A percentile compares a stretch with the other conserved stretches of the same genome.
Conservation (phyloP, 2,329 filamentous ascomycete species). For the Stemphylium beticola region DNA sequence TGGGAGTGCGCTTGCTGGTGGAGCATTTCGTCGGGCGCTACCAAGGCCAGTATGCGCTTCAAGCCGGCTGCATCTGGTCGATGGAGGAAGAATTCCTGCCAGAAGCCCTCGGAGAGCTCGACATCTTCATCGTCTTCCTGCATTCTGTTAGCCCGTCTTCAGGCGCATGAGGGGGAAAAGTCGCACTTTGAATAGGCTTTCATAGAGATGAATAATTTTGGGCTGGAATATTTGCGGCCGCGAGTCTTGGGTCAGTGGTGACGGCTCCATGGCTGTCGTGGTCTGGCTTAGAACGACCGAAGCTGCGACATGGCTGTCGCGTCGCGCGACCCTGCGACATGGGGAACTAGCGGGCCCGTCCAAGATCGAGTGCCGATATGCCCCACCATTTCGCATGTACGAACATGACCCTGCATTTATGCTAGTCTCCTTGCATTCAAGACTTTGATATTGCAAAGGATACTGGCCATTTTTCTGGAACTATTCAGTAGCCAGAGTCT, state of each 20-base stretch:
- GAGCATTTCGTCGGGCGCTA: constrained; percentile 76
- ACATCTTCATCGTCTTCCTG: constrained; percentile 61
- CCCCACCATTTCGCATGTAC: constrained; percentile 18
- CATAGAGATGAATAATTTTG: constrained; percentile 91
- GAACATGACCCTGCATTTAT: background rate
- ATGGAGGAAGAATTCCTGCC: constrained; percentile 93
- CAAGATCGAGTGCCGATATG: constrained; percentile 14
- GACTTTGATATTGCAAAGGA: background rate
- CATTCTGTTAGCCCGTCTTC: constrained; percentile 44
- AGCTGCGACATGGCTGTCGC: constrained; percentile 1
- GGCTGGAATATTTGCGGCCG: constrained; percentile 90
- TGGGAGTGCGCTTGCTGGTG: constrained; percentile 76
- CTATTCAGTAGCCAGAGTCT: background rate
- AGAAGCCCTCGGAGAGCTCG: constrained; percentile 87
- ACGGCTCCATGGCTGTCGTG: constrained; percentile 72
- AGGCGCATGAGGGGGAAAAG: background rate
- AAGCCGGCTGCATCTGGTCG: constrained; percentile 76
- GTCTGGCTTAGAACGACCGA: background rate
- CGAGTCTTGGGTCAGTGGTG: constrained; percentile 90
- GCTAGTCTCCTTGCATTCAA: background rate
- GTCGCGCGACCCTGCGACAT: constrained; percentile 3
- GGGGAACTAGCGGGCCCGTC: constrained; percentile 10
- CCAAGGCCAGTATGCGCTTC: constrained; percentile 69
- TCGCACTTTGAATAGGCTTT: constrained; percentile 72
- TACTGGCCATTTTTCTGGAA: background rate